Evolutionary conservation across 176 grass and related monocot genomes (phyloP), one percentile per base, ranked within the genome.

Genomic region (Oryza longistaminata): DNA sequence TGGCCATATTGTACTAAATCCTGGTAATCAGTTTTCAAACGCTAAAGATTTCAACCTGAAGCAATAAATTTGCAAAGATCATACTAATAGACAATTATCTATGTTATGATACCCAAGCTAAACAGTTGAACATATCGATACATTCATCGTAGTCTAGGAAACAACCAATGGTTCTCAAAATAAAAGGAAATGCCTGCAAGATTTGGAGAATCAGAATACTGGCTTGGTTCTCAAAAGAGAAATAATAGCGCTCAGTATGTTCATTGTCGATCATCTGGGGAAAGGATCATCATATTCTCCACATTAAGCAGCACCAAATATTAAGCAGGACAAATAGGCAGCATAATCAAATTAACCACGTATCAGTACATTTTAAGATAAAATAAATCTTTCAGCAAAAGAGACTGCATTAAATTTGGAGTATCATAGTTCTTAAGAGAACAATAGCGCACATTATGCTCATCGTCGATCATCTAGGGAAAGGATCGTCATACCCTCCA

Each of bases 251-350:
- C 85, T 79, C 89, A 87, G 62, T 42, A 90, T 90, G 85, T 87
- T 87, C 85, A 90, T 34, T 75, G 75, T 84, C 69, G 75, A 70
- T 90, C 84, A 90, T 90, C 64, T 87, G 80, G 84, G 88, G 84
- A 90, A 90, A 90, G 75, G 69, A 68, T 90, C 84, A 84, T 84
- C 89, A 84, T 80, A 42, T 87, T 69, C 85, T 75, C 68, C 73
- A 43, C 27, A 58, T 6, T 0, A n/a, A 22, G 14, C n/a, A 83
- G 8, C 2, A 33, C 2, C n/a, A 82, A 37, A 13, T 33, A n/a
- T n/a, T n/a, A n/a, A n/a, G n/a, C n/a, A n/a, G n/a, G n/a, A n/a
- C n/a, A n/a, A n/a, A n/a, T n/a, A n/a, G n/a, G n/a, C n/a, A n/a
- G n/a, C n/a, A n/a, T n/a, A n/a, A n/a, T n/a, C n/a, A n/a, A n/a